Evolutionary conservation across 2,329 filamentous ascomycete genomes (phyloP).

Genomic region (Neofusicoccum umdonicola): DNA sequence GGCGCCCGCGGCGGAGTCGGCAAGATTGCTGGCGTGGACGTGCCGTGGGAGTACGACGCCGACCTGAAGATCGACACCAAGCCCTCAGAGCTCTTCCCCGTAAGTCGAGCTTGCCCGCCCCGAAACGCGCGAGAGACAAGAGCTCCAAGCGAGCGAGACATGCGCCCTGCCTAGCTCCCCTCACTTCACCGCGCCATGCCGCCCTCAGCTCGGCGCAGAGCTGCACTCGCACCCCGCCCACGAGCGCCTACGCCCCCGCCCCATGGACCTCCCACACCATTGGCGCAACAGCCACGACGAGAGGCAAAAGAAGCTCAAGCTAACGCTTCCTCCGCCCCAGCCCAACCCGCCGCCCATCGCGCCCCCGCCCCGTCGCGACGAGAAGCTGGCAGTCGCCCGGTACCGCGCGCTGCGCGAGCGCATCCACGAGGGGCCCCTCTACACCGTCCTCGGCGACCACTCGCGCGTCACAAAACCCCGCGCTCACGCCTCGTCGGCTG

Average conservation of each 20-base stretch:
- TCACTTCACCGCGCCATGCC: background rate
- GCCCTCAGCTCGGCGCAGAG: background rate
- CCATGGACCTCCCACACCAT: no score
- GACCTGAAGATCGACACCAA: constrained; percentile 36
- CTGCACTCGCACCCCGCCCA: background rate
- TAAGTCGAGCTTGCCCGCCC: constrained; percentile 23
- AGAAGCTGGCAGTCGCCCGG: constrained; percentile 49
- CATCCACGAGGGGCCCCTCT: constrained; percentile 60
- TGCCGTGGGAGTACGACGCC: constrained; percentile 43
- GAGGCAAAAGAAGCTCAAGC: background rate
- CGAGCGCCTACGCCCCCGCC: no score
- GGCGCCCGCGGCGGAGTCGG: constrained; percentile 34
- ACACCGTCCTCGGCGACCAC: constrained; percentile 53
- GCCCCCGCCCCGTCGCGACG: constrained; percentile 41
- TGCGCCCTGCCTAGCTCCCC: background rate
- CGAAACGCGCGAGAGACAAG: background rate
- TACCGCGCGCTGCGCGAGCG: constrained; percentile 54
- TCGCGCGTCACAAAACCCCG: constrained; percentile 42
- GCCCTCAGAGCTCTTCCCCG: constrained; percentile 42
- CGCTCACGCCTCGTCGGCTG: constrained; percentile 27
- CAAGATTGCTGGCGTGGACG: constrained; percentile 43
- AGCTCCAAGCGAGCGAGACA: background rate
- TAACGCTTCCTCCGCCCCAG: background rate
- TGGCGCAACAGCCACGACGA: constrained; percentile 17
- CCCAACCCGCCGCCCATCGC: constrained; percentile 16